Percentiles rank a stretch among this genome's conserved stretches.
Evolutionary conservation across 1,284 basidiomycete genomes (phyloP).

Genomic region (Dichomitus squalens): DNA sequence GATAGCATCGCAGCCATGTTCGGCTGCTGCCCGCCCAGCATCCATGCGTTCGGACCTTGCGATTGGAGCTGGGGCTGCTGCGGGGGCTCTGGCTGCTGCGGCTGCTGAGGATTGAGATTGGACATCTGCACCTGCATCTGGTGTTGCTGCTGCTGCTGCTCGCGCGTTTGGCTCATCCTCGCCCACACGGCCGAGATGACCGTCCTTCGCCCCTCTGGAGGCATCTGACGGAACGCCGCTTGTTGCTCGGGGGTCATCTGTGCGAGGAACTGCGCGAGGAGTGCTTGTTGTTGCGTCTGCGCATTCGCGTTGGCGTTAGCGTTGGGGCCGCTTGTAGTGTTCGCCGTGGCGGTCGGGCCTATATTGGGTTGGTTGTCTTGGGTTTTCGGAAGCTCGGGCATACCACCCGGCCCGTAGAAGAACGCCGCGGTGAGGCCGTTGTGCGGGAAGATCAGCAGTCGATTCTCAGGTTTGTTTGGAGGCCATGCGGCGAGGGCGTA

Average conservation of each 20-base stretch:
- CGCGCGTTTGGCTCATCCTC: slow-evolving; percentile 18
- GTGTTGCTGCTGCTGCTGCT: slow-evolving; percentile 32
- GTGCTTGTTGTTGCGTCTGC: neutral
- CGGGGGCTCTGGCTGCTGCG: neutral
- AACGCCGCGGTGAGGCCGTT: slow-evolving; percentile 47
- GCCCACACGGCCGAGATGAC: neutral
- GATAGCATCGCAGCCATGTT: slow-evolving; percentile 14
- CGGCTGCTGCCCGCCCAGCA: slow-evolving; percentile 8
- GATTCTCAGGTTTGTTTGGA: slow-evolving; percentile 41
- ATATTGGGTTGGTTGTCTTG: neutral
- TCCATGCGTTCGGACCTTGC: slow-evolving; percentile 16
- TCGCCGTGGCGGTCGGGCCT: neutral
- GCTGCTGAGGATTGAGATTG: neutral
- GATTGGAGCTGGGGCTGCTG: slow-evolving; percentile 3
- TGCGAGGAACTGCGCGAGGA: neutral
- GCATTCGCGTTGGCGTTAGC: neutral
- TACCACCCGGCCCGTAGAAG: slow-evolving; percentile 58
- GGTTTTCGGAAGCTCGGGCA: slow-evolving; percentile 51
- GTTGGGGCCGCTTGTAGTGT: neutral
- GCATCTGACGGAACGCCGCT: neutral
- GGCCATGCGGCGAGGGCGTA: slow-evolving; percentile 60
- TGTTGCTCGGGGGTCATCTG: slow-evolving; percentile 3
- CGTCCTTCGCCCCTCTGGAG: neutral
- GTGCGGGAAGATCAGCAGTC: slow-evolving; percentile 53
- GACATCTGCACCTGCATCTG: slow-evolving; percentile 15